Conservation (phyloP, 139 green algal genomes). For the Auxenochlorella pyrenoidosa region DNA sequence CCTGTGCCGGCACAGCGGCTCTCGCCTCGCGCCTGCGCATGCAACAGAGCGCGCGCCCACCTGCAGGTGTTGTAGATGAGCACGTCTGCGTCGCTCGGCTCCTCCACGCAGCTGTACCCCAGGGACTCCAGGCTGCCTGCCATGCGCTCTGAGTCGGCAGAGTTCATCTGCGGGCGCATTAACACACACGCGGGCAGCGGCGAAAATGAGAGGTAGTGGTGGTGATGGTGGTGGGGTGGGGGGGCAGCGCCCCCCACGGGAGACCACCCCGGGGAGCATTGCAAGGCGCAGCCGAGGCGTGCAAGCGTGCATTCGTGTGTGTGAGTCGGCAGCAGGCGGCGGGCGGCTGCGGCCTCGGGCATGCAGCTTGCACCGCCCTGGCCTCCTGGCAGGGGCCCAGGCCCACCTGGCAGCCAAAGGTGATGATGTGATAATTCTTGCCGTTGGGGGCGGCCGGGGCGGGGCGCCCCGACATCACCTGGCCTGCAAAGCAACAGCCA, state of each 20-base stretch:
- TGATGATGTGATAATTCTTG: conserved; percentile 95
- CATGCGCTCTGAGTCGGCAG: conserved; percentile 97
- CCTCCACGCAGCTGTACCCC: conserved; percentile 84
- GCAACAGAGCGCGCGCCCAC: background rate
- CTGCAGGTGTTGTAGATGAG: conserved; percentile 98
- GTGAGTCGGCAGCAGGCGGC: too few relatives aligned
- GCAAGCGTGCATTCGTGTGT: background rate
- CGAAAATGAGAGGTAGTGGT: too few relatives aligned
- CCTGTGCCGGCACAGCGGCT: too few relatives aligned
- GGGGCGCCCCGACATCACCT: conserved; percentile 33
- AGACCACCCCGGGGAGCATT: too few relatives aligned
- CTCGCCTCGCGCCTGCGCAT: background rate
- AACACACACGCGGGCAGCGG: too few relatives aligned
- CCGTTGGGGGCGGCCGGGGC: conserved; percentile 42
- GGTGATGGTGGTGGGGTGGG: too few relatives aligned
- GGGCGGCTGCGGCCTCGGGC: too few relatives aligned
- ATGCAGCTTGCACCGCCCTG: too few relatives aligned
- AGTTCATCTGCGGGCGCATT: conserved; percentile 95
- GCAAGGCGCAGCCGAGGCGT: too few relatives aligned
- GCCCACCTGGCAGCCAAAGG: conserved; percentile 91
- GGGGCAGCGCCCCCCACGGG: too few relatives aligned
- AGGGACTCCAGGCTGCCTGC: conserved; percentile 87
- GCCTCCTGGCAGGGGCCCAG: too few relatives aligned
- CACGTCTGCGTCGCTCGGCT: conserved; percentile 87
- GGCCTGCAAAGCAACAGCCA: conserved; percentile 14